Base-by-base conservation (phyloP, 1,139 yeast species). In the Blastobotrys elegans region DNA sequence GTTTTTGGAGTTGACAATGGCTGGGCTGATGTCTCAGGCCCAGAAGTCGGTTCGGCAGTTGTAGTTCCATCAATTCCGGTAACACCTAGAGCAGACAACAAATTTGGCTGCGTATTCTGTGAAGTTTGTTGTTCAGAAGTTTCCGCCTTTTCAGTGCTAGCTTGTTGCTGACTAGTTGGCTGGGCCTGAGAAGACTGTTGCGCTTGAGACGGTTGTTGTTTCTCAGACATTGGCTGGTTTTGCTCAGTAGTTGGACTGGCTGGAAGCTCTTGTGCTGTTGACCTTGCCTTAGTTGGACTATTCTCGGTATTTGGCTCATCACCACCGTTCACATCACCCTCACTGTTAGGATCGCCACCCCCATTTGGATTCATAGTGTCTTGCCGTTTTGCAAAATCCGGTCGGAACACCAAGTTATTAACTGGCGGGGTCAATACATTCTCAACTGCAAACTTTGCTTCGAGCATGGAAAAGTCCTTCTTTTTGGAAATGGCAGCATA, bases 161-260 rank as follows among this genome's bases (percentile, higher is more conserved):
- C 30, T 27, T 27, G 30, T 32, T 32, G 18, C n/a, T n/a, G n/a
- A n/a, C n/a, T n/a, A 32, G 36, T 32, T 32, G 36, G 36, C 4
- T 4, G 4, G 7, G 17, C 36, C 4, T 4, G 30, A 27, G 11
- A 8, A 27, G 30, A 27, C 11, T 13, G 21, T 32, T 4, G 8
- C 34, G n/a, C 5, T 4, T 5, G 8, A 31, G 34, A 17, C 7
- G 36, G n/a, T 32, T 31, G 34, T 30, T n/a, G n/a, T n/a, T n/a
- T n/a, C n/a, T n/a, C n/a, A n/a, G n/a, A n/a, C n/a, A n/a, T n/a
- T n/a, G n/a, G n/a, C n/a, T n/a, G n/a, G n/a, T n/a, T n/a, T n/a
- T n/a, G n/a, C n/a, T n/a, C n/a, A 11, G 11, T 11, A 27, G 31
- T n/a, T 27, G 11, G 31, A n/a, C n/a, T n/a, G n/a, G n/a, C n/a